These are phyloP conservation scores for Ophiobolus disseminans DNA, from an alignment of 2,329 filamentous ascomycete genomes.

Conservation along the genomic window DNA sequence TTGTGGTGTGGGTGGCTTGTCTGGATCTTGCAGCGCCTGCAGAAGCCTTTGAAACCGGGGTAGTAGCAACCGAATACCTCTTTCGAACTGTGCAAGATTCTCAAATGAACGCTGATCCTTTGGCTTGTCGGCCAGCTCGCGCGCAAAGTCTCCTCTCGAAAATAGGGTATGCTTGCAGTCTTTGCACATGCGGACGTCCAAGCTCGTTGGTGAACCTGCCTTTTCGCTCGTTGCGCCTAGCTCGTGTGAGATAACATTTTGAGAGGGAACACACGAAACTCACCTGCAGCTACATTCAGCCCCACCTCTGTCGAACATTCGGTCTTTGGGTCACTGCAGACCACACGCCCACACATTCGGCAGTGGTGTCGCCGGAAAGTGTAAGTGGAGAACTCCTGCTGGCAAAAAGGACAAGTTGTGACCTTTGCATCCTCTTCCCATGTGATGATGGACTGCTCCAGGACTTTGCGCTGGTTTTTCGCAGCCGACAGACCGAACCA, in stretches of 20 bases:
- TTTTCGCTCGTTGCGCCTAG: constrained; percentile 45
- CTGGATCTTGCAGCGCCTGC: constrained; percentile 73
- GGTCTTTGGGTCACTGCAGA: constrained; percentile 87
- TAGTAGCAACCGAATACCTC: constrained; percentile 80
- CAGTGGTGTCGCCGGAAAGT: constrained; percentile 94
- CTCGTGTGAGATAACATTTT: neutral
- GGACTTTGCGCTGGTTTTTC: constrained; percentile 75
- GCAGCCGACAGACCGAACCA: constrained; percentile 65
- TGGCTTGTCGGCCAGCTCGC: constrained; percentile 71
- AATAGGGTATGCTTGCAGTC: constrained; percentile 80
- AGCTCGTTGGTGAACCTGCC: constrained; percentile 58
- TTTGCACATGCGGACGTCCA: constrained; percentile 91
- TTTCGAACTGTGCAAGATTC: constrained; percentile 84
- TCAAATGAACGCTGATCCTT: constrained; percentile 81
- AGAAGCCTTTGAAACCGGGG: constrained; percentile 85
- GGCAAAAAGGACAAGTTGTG: constrained; percentile 85
- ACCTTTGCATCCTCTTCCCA: constrained; percentile 94
- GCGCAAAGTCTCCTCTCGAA: constrained; percentile 77
- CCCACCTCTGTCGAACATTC: constrained; percentile 85
- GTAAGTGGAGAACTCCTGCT: constrained; percentile 94
- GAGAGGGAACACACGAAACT: constrained; percentile 43
- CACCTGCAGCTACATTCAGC: constrained; percentile 74
- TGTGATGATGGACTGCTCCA: constrained; percentile 91
- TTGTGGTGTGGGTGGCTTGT: constrained; percentile 67
- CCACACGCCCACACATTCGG: constrained; percentile 88